A percentile compares a stretch with the other conserved stretches of the same genome.
These are phyloP conservation scores for Pontederia crassipes DNA, from an alignment of 176 grass and related monocot species.

Conservation along the genomic window DNA sequence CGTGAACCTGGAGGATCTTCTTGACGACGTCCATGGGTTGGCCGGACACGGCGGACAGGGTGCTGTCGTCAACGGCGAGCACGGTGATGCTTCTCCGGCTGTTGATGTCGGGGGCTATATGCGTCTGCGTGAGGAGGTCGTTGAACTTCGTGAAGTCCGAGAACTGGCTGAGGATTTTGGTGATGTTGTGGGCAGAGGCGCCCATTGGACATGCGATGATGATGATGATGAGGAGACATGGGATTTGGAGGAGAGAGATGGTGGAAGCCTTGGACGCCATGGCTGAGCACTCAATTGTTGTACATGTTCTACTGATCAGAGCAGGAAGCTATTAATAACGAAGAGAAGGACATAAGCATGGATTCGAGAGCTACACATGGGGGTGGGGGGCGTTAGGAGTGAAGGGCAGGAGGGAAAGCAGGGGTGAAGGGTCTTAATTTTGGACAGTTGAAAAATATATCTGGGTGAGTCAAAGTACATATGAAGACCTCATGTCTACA, in stretches of 20 bases:
- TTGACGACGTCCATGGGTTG: constrained; percentile 8
- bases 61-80: constrained; percentile 34
- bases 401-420: no score
- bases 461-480: no score
- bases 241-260: neutral
- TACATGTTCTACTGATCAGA: no score
- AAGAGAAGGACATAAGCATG: no score
- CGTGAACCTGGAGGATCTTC: constrained; percentile 26
- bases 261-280: neutral
- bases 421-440: no score
- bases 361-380: no score
- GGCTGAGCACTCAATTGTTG: neutral
- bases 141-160: constrained; percentile 41
- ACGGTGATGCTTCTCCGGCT: constrained; percentile 30
- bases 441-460: no score
- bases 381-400: no score
- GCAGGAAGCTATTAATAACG: no score
- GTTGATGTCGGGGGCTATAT: constrained; percentile 40
- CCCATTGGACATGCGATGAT: constrained; percentile 23
- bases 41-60: neutral
- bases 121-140: constrained; percentile 28
- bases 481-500: no score
- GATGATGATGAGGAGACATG: neutral
- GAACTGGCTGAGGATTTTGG: constrained; percentile 29
- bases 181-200: constrained; percentile 34